Evolutionary conservation across 2,329 filamentous ascomycete genomes (phyloP), one percentile per base, ranked within the genome.

Genomic region (Geoglossum cookeanum): DNA sequence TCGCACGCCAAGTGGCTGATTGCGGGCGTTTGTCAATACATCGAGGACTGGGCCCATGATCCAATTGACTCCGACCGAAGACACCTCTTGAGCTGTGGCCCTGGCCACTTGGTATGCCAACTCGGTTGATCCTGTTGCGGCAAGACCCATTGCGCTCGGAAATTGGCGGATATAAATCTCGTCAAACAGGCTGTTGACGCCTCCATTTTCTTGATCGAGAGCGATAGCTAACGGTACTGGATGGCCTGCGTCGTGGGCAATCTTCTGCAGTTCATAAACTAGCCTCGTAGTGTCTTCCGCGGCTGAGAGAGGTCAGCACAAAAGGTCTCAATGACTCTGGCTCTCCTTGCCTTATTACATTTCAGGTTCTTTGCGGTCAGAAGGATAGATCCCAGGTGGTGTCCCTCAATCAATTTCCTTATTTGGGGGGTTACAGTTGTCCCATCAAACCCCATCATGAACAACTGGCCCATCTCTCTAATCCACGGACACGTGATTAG

Each of bases 161-260:
- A 95, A 98, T 68, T 97, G 92, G 62, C 88, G 89, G 63, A 97
- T 91, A 67, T 90, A 92, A 65, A 92, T 87, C 64, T 95, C 89
- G 68, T 97, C 91, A 65, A 94, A 96, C 1, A 97, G 78, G 70
- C 88, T 95, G 72, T 96, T 97, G 68, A 96, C 91, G 2, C 91
- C 90, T 61, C 92, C 92, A 80, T 98, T 97, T 69, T 98, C 92
- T 68, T 98, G 92, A 67, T 97, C 92, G 42, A 97, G 74, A 44
- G 86, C 90, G 64, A 98, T 96, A 57, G 94, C 75, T 17, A 98
- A 73, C 1, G 92, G 92, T 2, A 91, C 84, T 2, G 86, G 84
- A 69, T 97, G 91, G 22, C 91, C 91, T 59, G 91, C 85, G 70
- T 94, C 79, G 66, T 87, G 86, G 42, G 92, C 92, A 66, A 94